Base-by-base conservation (phyloP, 1,139 yeast genomes). In the Yamadazyma dushanensis region DNA sequence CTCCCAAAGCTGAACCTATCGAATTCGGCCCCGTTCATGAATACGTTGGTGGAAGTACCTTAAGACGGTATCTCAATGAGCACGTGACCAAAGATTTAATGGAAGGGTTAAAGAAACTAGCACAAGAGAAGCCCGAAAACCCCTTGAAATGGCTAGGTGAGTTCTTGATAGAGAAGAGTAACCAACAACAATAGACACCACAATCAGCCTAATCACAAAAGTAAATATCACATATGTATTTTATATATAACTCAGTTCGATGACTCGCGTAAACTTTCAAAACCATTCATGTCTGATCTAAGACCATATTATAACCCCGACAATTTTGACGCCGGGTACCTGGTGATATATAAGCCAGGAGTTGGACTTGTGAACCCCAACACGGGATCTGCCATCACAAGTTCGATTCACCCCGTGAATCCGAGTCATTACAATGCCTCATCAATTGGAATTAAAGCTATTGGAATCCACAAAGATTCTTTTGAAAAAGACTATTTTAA, bases 261-360 rank as follows among this genome's bases (percentile, higher is more conserved):
- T 24, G 16, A 13, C 7, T 25, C 18, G 15, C 14, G 18, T 15
- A n/a, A n/a, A 23, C 11, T 23, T 23, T 10, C 28, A 11, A 16
- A 18, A 23, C 16, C 34, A 24, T 16, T 31, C n/a, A 39, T 41
- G 38, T 34, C 40, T 18, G 50, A 43, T 26, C 59, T 76, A 40
- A 73, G 95, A 57, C 95, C 95, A 3, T 85, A 85, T 57, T 80
- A 82, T 54, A 81, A 83, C 56, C 77, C 84, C 26, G 83, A 75
- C 29, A 66, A 83, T 2, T 85, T 85, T 59, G 71, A 80, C 53
- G 80, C 82, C 2, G 86, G 84, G 7, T 78, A 81, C 48, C 67
- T 78, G 23, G 84, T 81, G 16, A 70, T 78, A 6, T 80, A 66
- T 49, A 70, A 73, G 43, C 81, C 83, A 2, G 83, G 83, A 0